Base-by-base conservation (phyloP, 257 asterid species). In the Gentiana macrophylla region DNA sequence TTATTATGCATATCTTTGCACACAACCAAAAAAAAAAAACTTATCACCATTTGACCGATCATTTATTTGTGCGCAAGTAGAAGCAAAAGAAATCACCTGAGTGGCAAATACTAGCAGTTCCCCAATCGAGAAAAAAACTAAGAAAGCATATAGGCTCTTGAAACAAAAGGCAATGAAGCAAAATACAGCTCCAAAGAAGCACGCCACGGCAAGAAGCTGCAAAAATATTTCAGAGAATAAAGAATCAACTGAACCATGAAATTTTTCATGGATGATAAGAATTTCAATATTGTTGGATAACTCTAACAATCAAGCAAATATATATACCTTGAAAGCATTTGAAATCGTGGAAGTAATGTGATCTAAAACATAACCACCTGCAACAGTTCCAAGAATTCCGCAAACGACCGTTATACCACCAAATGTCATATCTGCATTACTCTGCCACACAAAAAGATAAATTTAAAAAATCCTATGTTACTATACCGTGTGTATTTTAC, bases 161-260 rank as follows among this genome's bases (percentile, higher is more conserved):
- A 84, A 80, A 76, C 97, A 86, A 67, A 86, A 89, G 57, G 95
- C 86, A 57, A 82, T 75, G 72, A 89, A 86, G 84, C 95, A 89
- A 73, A 81, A 86, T 63, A 55, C 67, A 10, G 86, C 95, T 57
- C 95, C 97, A 9, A 53, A 3, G 5, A 86, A 72, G 58, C 93
- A 80, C 8, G 93, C 83, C 35, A 67, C 65, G 12, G 97, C 73
- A 49, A 89, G 88, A 78, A 89, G 97, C 97, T 89, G 75, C 60
- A 44, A 53, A 52, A 65, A 6, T 53, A 36, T 12, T 55, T 41
- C 9, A 41, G 24, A 24, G 24, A 24, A 24, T 24, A 6, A 13
- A 12, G 53, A 13, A 12, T 10, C 46, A 41, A 41, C 9, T 41
- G 46, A 41, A 41, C 9, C 46, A 1, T 41, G 5, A 7, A 24